phyloP scores from a whole-genome alignment of 345 rosid genomes.

The Mallotus nudiflorus region DNA sequence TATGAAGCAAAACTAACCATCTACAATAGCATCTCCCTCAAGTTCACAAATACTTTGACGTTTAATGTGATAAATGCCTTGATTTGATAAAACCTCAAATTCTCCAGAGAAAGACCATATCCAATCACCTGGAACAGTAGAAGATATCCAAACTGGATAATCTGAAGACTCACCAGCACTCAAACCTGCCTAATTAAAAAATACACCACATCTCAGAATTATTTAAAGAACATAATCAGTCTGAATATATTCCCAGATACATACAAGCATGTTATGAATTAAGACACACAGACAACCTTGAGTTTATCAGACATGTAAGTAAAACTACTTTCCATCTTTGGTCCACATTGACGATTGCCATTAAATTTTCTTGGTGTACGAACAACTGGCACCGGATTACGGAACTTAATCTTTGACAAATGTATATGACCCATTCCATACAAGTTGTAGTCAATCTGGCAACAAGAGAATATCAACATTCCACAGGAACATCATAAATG shows the following conservation, averaged over 20 bases:
- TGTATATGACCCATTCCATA: slow-evolving; percentile 96
- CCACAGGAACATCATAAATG: not conserved
- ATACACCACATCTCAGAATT: slow-evolving; percentile 17
- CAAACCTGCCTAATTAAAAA: slow-evolving; percentile 58
- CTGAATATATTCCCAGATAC: not conserved
- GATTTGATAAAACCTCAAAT: slow-evolving; percentile 42
- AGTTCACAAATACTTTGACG: slow-evolving; percentile 88
- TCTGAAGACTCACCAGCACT: slow-evolving; percentile 38
- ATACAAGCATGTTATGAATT: slow-evolving; percentile 1
- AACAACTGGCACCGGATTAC: slow-evolving; percentile 67
- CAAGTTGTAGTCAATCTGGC: slow-evolving; percentile 84
- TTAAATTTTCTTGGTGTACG: slow-evolving; percentile 41
- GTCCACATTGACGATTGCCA: slow-evolving; percentile 27
- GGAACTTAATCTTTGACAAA: slow-evolving; percentile 77
- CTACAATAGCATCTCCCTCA: slow-evolving; percentile 79
- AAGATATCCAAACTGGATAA: slow-evolving; percentile 65
- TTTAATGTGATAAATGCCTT: slow-evolving; percentile 36
- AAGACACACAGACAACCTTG: slow-evolving; percentile 41
- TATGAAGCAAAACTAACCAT: slow-evolving; percentile 50
- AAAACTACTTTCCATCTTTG: slow-evolving; percentile 34
- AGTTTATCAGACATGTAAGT: slow-evolving; percentile 35
- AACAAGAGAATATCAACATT: slow-evolving; percentile 14
- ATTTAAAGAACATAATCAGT: not conserved
- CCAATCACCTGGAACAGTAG: slow-evolving; percentile 80
- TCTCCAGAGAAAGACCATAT: slow-evolving; percentile 58